Percentiles rank a stretch among this genome's conserved stretches.
Evolutionary conservation across 768 basidiomycete species (phyloP).

Genomic region (Leccinum aurantiacum): DNA sequence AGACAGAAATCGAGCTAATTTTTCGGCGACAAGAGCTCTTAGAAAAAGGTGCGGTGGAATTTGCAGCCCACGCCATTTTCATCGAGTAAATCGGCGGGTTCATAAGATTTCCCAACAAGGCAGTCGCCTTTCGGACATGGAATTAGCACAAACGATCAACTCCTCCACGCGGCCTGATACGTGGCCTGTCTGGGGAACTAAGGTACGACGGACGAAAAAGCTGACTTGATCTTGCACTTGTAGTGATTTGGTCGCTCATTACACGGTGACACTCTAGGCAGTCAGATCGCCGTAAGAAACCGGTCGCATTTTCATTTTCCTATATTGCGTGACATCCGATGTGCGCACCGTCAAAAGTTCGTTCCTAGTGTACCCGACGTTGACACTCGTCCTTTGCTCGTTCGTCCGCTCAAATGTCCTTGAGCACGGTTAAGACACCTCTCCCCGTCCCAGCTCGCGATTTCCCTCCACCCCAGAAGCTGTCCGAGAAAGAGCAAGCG

Average conservation of each 20-base stretch:
- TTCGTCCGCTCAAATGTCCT: slow-evolving; percentile 29
- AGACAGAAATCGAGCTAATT: no score
- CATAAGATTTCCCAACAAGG: no score
- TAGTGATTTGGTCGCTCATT: neutral
- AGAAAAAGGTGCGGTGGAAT: no score
- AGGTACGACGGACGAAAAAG: neutral
- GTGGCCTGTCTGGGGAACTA: neutral
- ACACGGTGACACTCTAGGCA: no score
- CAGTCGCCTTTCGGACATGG: no score
- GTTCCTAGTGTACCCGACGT: neutral
- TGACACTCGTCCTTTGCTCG: neutral
- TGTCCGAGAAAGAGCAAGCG: slow-evolving; percentile 46
- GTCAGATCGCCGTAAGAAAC: no score
- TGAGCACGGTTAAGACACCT: slow-evolving; percentile 14
- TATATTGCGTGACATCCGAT: neutral
- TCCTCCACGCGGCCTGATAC: neutral
- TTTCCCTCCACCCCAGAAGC: slow-evolving; percentile 34
- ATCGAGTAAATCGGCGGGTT: no score
- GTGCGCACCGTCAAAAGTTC: neutral
- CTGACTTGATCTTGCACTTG: neutral
- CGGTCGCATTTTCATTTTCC: neutral
- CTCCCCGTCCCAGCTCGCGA: slow-evolving; percentile 28
- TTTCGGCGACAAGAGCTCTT: no score
- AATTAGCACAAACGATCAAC: no score
- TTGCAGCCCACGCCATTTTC: no score